Evolutionary conservation across 352 stramenopile species (phyloP).

Genomic region (Phytophthora aleatoria): DNA sequence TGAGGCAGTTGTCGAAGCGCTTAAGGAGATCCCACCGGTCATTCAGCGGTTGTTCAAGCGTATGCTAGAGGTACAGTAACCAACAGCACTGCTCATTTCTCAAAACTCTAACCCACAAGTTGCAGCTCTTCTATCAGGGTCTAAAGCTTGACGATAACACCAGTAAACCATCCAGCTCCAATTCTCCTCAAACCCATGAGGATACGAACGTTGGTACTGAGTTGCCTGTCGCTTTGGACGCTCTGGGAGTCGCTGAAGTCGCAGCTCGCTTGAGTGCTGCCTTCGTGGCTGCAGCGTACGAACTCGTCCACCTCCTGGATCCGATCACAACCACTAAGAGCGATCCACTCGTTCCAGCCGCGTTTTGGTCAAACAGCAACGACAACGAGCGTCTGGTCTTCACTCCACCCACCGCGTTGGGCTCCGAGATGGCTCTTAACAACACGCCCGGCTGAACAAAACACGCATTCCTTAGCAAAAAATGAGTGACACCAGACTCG

Average conservation of each 20-base stretch:
- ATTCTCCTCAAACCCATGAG: conserved; percentile 1
- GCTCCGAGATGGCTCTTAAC: conserved; percentile 25
- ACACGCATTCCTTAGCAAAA: conserved; percentile 36
- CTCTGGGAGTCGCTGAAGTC: conserved; percentile 18
- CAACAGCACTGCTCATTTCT: background rate
- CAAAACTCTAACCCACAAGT: background rate
- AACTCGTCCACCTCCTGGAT: conserved; percentile 38
- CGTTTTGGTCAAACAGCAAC: conserved; percentile 18
- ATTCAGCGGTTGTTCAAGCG: conserved; percentile 22
- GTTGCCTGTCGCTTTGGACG: conserved; percentile 8
- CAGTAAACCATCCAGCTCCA: background rate
- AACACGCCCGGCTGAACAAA: conserved; percentile 11
- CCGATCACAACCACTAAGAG: background rate
- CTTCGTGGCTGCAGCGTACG: conserved; percentile 50
- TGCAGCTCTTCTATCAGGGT: conserved; percentile 19
- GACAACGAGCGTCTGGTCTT: conserved; percentile 1
- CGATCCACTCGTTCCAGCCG: conserved; percentile 1
- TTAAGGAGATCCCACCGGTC: conserved; percentile 18
- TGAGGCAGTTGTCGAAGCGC: conserved; percentile 1
- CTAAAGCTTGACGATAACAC: conserved; percentile 5
- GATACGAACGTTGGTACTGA: background rate
- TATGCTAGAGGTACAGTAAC: conserved; percentile 24
- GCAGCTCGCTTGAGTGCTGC: conserved; percentile 39
- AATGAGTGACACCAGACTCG: conserved; percentile 26
- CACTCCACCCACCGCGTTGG: conserved; percentile 19